Percentiles rank a stretch among this genome's conserved stretches.
Conservation (phyloP, 768 basidiomycete genomes). For the Tremella mesenterica region DNA sequence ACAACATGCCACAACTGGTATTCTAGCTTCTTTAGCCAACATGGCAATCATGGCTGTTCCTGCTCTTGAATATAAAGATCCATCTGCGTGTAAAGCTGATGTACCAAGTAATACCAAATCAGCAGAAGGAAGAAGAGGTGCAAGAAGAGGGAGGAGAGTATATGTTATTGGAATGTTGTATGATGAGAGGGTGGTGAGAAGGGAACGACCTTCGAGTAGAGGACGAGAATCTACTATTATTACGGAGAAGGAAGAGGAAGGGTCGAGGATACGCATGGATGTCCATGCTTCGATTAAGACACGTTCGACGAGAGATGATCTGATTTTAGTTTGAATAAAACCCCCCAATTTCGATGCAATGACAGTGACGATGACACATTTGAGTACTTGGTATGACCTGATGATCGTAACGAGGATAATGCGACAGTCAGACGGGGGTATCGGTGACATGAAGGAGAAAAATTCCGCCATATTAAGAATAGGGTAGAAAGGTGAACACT, state of each 20-base stretch:
- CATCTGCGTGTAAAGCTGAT: conserved; percentile 89
- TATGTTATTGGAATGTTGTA: conserved; percentile 79
- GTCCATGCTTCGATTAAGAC: conserved; percentile 61
- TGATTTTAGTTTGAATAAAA: conserved; percentile 43
- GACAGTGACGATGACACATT: too few species aligned
- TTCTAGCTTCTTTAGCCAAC: conserved; percentile 79
- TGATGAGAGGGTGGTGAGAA: conserved; percentile 61
- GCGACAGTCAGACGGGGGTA: too few species aligned
- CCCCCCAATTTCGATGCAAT: too few species aligned
- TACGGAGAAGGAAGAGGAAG: conserved; percentile 73
- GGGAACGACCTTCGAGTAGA: conserved; percentile 77
- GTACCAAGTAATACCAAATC: conserved; percentile 83
- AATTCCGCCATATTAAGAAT: too few species aligned
- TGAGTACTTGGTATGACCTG: too few species aligned
- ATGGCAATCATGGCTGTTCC: conserved; percentile 94
- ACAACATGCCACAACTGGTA: conserved; percentile 92
- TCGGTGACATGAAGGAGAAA: too few species aligned
- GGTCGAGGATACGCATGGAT: conserved; percentile 41
- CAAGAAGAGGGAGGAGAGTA: conserved; percentile 67
- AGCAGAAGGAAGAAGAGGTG: conserved; percentile 58
- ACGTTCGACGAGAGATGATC: conserved; percentile 91
- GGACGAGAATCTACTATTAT: conserved; percentile 93
- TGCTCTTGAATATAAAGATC: conserved; percentile 83
- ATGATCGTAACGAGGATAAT: too few species aligned
- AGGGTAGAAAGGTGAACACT: too few species aligned